phyloP scores from a whole-genome alignment of 2,329 filamentous ascomycete species.

The Fusarium heterosporum region DNA sequence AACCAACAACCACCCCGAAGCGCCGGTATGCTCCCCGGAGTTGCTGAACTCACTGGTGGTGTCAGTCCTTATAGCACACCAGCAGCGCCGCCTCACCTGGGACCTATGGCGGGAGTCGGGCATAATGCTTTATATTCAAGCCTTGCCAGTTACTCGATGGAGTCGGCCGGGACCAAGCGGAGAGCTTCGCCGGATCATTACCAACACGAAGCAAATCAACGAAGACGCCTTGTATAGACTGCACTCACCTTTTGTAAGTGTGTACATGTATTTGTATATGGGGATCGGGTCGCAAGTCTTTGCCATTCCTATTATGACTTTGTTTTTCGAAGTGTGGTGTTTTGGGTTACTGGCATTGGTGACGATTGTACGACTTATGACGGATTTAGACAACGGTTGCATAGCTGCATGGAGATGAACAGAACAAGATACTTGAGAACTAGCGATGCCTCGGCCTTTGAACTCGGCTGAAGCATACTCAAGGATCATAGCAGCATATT shows the following conservation, averaged over 20 bases:
- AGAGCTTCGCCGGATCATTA: conserved; percentile 61
- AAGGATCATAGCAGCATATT: conserved; percentile 32
- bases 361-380: conserved; percentile 31
- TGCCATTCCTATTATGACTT: conserved; percentile 14
- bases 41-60: conserved; percentile 73
- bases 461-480: conserved; percentile 1
- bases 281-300: conserved; percentile 33
- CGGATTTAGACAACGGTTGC: conserved; percentile 5
- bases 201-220: conserved; percentile 59
- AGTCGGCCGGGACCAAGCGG: conserved; percentile 62
- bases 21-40: conserved; percentile 66
- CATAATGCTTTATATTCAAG: conserved; percentile 52
- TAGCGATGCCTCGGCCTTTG: neutral
- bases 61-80: conserved; percentile 71
- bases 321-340: conserved; percentile 21
- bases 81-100: conserved; percentile 50
- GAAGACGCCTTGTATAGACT: conserved; percentile 52
- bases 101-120: conserved; percentile 49
- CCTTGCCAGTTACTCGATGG: conserved; percentile 53
- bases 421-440: neutral
- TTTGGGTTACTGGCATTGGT: conserved; percentile 15
- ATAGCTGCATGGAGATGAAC: conserved; percentile 24
- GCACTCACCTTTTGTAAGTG: neutral
- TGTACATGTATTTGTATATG: conserved; percentile 20
- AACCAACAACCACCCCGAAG: conserved; percentile 54